Conservation (phyloP, 2,329 filamentous ascomycete genomes). For the Ophiostoma sp. region DNA sequence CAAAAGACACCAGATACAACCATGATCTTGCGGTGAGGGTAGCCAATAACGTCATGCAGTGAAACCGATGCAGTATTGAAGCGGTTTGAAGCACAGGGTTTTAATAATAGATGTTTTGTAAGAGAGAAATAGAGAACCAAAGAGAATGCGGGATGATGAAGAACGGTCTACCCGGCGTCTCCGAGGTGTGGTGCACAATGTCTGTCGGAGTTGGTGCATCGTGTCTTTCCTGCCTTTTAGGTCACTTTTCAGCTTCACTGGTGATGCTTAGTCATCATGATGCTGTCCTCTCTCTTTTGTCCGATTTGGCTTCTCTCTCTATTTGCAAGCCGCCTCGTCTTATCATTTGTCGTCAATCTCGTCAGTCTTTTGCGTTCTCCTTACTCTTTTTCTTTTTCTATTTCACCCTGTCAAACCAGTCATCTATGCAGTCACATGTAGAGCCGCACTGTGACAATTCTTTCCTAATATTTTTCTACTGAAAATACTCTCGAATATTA, state of each 20-base stretch:
- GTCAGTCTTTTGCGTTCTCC: background rate
- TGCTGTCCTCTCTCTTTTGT: background rate
- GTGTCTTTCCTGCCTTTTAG: background rate
- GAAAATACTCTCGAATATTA: background rate
- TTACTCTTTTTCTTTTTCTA: background rate
- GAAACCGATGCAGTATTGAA: constrained; percentile 6
- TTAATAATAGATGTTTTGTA: background rate
- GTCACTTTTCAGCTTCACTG: background rate
- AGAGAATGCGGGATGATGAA: background rate
- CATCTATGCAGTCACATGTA: background rate
- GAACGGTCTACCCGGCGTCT: background rate
- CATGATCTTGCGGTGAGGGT: background rate
- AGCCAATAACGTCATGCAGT: constrained; percentile 11
- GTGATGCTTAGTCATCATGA: background rate
- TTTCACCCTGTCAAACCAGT: background rate
- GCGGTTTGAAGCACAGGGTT: background rate
- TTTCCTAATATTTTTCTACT: background rate
- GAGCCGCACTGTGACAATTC: background rate
- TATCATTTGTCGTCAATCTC: background rate
- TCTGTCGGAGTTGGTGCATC: background rate
- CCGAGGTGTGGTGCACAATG: background rate
- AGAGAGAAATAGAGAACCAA: background rate
- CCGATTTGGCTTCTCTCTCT: background rate
- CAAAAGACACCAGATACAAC: background rate
- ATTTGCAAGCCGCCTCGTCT: background rate